Base-by-base conservation (phyloP, 2,329 filamentous ascomycete species). In the Aspergillus piperis region DNA sequence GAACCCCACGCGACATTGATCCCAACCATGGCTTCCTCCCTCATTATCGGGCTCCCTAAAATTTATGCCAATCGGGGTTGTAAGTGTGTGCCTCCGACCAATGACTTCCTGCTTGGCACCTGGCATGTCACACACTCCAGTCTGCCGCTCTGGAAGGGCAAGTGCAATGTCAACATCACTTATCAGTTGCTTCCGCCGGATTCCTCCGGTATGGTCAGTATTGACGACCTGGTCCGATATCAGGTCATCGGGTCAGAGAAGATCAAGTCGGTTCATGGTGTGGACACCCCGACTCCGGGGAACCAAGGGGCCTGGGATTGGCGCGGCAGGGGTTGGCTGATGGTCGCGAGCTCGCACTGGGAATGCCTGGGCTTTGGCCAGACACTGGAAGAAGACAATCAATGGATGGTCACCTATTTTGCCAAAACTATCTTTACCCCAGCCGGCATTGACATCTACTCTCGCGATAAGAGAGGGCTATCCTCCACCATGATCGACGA, bases 121-220 rank as follows among this genome's bases (percentile, higher is more conserved):
- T 58, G 59, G 59, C 55, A 58, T 42, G 59, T 58, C 36, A 61
- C 59, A 4, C 59, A 61, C 49, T 61, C 59, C 19, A 61, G 55
- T 19, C 59, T 61, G 25, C 59, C 54, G 19, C 55, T 61, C 2
- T 58, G 54, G 59, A 54, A 58, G 27, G 55, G 25, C 54, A 58
- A 61, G 27, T 54, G 50, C 44, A 61, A 61, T 15, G 49, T 61
- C 54, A 61, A 54, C 41, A 58, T 61, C 41, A 61, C 54, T 38
- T 61, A 61, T 23, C 27, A 58, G 44, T 25, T 50, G 10, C 59
- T 61, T 8, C 23, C 59, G 13, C 17, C 50, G 17, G 42, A 58
- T 25, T 48, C 55, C 11, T 54, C 50, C 8, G 23, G 44, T 3
- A n/a, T 41, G 13, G 32, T 36, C 3, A 54, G 21, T 11, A 30